Evolutionary conservation across 306 rosid genomes (phyloP).

Genomic region (Neltuma alba): DNA sequence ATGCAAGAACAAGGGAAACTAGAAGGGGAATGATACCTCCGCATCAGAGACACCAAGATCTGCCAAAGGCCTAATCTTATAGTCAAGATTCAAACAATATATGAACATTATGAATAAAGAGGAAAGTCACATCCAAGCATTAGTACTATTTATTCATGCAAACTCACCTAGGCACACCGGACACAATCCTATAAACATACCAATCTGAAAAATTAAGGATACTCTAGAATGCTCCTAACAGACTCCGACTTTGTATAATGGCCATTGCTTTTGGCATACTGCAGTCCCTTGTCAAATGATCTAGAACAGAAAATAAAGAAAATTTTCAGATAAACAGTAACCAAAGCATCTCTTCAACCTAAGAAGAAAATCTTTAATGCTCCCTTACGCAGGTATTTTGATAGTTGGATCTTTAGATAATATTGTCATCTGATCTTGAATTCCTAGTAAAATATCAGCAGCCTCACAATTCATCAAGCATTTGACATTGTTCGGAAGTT

Average conservation of each 20-base stretch:
- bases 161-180: not conserved
- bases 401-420: slow-evolving; percentile 76
- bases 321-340: slow-evolving; percentile 22
- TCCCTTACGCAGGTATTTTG: slow-evolving; percentile 70
- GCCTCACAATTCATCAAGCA: slow-evolving; percentile 92
- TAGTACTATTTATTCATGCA: slow-evolving; percentile 9
- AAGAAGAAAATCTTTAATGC: slow-evolving; percentile 4
- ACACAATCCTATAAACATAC: not conserved
- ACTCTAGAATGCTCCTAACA: slow-evolving; percentile 64
- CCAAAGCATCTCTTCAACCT: slow-evolving; percentile 16
- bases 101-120: slow-evolving; percentile 9
- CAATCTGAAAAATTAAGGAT: slow-evolving; percentile 54
- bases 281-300: slow-evolving; percentile 82
- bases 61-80: slow-evolving; percentile 57
- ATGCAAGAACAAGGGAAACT: slow-evolving; percentile 26
- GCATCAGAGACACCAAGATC: slow-evolving; percentile 56
- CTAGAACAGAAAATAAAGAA: slow-evolving; percentile 47
- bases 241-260: slow-evolving; percentile 51
- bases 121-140: slow-evolving; percentile 8
- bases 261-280: slow-evolving; percentile 60
- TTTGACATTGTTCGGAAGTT: slow-evolving; percentile 66
- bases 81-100: slow-evolving; percentile 67
- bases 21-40: slow-evolving; percentile 64
- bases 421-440: slow-evolving; percentile 69
- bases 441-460: slow-evolving; percentile 60